Evolutionary conservation across 2,329 filamentous ascomycete genomes (phyloP).

Genomic region (Ceratocystis ficicola): DNA sequence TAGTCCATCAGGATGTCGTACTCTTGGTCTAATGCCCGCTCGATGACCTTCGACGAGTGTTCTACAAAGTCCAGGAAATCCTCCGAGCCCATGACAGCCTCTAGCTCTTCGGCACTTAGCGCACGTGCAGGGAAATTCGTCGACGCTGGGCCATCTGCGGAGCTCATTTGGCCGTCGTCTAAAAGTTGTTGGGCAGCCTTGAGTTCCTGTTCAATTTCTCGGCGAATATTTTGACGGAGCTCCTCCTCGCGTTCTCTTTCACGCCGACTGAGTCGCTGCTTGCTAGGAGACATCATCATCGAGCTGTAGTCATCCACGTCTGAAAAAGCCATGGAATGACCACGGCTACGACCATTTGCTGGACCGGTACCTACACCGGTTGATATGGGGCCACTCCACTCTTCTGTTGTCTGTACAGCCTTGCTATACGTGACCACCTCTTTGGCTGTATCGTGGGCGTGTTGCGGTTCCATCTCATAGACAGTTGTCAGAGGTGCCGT

Average conservation of each 20-base stretch:
- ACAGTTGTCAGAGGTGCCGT: constrained; percentile 63
- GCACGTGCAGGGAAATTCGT: constrained; percentile 64
- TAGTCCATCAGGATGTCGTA: constrained; percentile 96
- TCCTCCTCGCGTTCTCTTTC: constrained; percentile 80
- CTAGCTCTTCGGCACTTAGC: constrained; percentile 72
- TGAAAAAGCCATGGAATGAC: constrained; percentile 40
- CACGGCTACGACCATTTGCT: constrained; percentile 28
- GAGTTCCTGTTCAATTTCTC: constrained; percentile 87
- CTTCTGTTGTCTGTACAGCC: constrained; percentile 79
- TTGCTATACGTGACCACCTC: constrained; percentile 97
- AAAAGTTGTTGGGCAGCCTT: constrained; percentile 55
- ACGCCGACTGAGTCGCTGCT: constrained; percentile 58
- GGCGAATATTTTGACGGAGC: constrained; percentile 67
- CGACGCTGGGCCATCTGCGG: constrained; percentile 27
- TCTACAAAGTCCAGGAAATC: constrained; percentile 95
- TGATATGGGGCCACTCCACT: constrained; percentile 45
- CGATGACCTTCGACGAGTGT: constrained; percentile 90
- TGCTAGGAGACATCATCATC: constrained; percentile 49
- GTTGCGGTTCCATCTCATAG: constrained; percentile 59
- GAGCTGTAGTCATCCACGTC: constrained; percentile 50
- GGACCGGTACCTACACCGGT: constrained; percentile 20
- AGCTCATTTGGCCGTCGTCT: constrained; percentile 37
- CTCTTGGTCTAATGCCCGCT: constrained; percentile 85
- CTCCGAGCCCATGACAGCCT: constrained; percentile 79
- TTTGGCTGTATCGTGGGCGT: constrained; percentile 46